Evolutionary conservation across 345 rosid genomes (phyloP).

Genomic region (Rhodomyrtus tomentosa): DNA sequence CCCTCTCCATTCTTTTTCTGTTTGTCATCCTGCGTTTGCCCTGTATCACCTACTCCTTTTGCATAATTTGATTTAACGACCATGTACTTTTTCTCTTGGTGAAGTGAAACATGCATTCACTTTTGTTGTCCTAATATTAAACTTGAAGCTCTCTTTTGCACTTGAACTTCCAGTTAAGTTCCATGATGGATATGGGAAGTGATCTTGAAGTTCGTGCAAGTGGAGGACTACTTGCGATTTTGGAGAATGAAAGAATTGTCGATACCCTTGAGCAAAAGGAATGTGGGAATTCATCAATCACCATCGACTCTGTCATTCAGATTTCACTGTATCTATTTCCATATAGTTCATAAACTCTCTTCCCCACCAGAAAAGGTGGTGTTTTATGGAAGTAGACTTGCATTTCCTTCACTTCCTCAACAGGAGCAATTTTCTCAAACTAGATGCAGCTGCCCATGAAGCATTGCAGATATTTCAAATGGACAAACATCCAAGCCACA

Average conservation of each 20-base stretch:
- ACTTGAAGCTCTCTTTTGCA: neutral
- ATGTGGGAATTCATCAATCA: conserved; percentile 62
- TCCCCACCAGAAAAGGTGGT: neutral
- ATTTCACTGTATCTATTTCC: conserved; percentile 60
- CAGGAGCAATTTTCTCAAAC: conserved; percentile 82
- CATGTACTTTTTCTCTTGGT: neutral
- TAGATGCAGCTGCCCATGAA: conserved; percentile 88
- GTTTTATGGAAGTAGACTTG: neutral
- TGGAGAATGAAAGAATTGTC: conserved; percentile 87
- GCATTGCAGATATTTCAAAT: conserved; percentile 88
- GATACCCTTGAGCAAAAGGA: conserved; percentile 78
- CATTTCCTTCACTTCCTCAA: conserved; percentile 27
- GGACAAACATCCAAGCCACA: conserved; percentile 98
- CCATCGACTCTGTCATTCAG: conserved; percentile 66
- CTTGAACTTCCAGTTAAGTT: conserved; percentile 53
- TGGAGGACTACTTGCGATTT: conserved; percentile 93
- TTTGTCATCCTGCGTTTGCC: neutral
- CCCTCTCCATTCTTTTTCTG: neutral
- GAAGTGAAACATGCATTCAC: neutral
- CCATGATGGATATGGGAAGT: conserved; percentile 94
- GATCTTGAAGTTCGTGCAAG: conserved; percentile 86
- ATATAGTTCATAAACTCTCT: neutral
- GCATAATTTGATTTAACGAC: neutral
- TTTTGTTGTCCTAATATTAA: neutral
- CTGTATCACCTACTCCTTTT: neutral